Evolutionary conservation across 495 filamentous ascomycete species (phyloP).

Genomic region (Penicillium dipodomyicola): DNA sequence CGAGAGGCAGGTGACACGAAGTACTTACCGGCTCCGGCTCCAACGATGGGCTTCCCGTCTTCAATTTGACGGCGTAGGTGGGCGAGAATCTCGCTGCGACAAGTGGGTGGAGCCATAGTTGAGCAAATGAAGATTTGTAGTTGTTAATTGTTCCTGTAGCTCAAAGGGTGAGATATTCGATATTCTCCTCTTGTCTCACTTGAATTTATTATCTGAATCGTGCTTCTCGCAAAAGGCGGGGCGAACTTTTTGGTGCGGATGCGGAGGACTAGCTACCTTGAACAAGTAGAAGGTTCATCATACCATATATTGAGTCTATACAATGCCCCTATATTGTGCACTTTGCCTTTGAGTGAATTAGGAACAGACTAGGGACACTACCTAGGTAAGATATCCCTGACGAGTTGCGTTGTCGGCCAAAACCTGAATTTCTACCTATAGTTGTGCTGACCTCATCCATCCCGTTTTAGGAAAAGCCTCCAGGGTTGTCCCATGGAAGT

Average conservation of each 20-base stretch:
- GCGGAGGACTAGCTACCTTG: too few species aligned
- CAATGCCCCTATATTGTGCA: too few species aligned
- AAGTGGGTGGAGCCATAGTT: background rate
- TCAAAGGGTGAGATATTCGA: background rate
- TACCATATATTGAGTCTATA: too few species aligned
- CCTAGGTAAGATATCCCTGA: too few species aligned
- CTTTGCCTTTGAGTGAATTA: too few species aligned
- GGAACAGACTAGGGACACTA: too few species aligned
- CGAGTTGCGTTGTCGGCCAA: background rate
- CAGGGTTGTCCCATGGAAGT: background rate
- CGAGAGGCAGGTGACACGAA: background rate
- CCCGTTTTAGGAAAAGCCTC: background rate
- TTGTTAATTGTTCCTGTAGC: background rate
- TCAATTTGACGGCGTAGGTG: background rate
- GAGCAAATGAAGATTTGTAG: background rate
- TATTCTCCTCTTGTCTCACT: background rate
- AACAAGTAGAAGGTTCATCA: too few species aligned
- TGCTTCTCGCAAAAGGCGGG: background rate
- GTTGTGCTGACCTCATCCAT: constrained; percentile 4
- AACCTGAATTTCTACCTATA: background rate
- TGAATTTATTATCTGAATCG: background rate
- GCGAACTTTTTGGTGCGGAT: background rate
- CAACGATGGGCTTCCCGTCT: background rate
- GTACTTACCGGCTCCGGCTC: background rate
- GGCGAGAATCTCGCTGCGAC: background rate